These are phyloP conservation scores for Fusarium lateritium DNA, from an alignment of 2,329 filamentous ascomycete genomes.

Conservation along the genomic window DNA sequence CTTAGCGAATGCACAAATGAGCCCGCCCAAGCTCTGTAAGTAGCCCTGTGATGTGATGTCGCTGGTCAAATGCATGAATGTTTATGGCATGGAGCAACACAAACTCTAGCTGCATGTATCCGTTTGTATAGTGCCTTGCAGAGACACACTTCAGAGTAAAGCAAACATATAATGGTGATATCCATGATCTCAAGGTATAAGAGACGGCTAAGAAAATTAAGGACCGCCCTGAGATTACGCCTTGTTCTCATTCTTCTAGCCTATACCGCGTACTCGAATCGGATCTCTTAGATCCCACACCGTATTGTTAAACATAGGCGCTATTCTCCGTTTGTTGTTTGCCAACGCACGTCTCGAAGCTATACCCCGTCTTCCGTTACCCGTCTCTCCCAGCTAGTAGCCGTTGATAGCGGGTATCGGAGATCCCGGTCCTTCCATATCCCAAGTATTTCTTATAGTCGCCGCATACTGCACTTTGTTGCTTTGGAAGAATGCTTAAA, in stretches of 20 bases:
- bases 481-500: not conserved
- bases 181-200: constrained; percentile 6
- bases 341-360: constrained; percentile 33
- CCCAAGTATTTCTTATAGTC: constrained; percentile 14
- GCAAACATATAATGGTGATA: constrained; percentile 21
- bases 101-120: constrained; percentile 43
- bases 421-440: not conserved
- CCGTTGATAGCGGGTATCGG: constrained; percentile 14
- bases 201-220: not conserved
- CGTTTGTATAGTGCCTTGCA: constrained; percentile 24
- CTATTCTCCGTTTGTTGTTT: constrained; percentile 33
- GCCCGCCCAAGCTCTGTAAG: not conserved
- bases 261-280: constrained; percentile 11
- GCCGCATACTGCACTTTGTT: constrained; percentile 6
- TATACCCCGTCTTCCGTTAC: constrained; percentile 39
- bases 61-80: constrained; percentile 5
- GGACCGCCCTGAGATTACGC: not conserved
- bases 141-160: constrained; percentile 5
- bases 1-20: constrained; percentile 5
- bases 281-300: not conserved
- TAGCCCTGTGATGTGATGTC: constrained; percentile 5
- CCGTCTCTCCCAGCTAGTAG: constrained; percentile 31
- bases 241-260: not conserved
- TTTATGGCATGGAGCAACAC: constrained; percentile 28
- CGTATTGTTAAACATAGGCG: constrained; percentile 2